phyloP scores from a whole-genome alignment of 2,329 filamentous ascomycete species.

The Aureobasidium sp. region DNA sequence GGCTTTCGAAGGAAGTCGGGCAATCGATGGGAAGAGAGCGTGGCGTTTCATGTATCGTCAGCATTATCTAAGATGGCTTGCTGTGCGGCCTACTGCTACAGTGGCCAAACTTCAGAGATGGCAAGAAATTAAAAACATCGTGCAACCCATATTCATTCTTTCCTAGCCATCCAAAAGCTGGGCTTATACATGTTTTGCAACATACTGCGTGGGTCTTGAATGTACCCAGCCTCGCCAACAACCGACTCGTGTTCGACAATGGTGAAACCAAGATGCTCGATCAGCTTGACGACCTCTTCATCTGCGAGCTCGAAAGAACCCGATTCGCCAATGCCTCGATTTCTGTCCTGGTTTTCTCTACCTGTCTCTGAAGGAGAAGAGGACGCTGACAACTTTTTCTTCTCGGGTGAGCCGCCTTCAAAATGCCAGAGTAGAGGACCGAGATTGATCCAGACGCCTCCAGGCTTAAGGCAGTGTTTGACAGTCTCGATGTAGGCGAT shows the following conservation, averaged over 20 bases:
- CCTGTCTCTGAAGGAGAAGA: slow-evolving; percentile 18
- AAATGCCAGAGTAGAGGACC: slow-evolving; percentile 96
- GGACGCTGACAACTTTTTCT: slow-evolving; percentile 2
- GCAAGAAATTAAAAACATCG: background rate
- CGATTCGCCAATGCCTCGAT: slow-evolving; percentile 69
- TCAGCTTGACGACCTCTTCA: slow-evolving; percentile 73
- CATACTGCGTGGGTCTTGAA: slow-evolving; percentile 79
- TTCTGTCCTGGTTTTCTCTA: slow-evolving; percentile 36
- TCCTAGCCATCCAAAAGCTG: slow-evolving; percentile 79
- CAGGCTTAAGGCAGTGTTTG: slow-evolving; percentile 62
- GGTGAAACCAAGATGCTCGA: slow-evolving; percentile 67
- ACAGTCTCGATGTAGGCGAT: slow-evolving; percentile 86
- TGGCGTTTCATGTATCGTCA: background rate
- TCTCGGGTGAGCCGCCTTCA: slow-evolving; percentile 55
- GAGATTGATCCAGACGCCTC: slow-evolving; percentile 80
- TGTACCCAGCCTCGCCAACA: slow-evolving; percentile 63
- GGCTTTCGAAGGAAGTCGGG: background rate
- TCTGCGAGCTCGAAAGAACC: slow-evolving; percentile 85
- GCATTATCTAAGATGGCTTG: background rate
- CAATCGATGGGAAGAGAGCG: background rate
- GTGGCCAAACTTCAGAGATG: background rate
- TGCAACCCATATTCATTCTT: slow-evolving; percentile 29
- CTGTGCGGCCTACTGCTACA: background rate
- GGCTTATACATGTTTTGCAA: slow-evolving; percentile 72
- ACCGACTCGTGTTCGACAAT: slow-evolving; percentile 44